These are phyloP conservation scores for Gentiana dahurica DNA, from an alignment of 257 asterid species.

Conservation along the genomic window DNA sequence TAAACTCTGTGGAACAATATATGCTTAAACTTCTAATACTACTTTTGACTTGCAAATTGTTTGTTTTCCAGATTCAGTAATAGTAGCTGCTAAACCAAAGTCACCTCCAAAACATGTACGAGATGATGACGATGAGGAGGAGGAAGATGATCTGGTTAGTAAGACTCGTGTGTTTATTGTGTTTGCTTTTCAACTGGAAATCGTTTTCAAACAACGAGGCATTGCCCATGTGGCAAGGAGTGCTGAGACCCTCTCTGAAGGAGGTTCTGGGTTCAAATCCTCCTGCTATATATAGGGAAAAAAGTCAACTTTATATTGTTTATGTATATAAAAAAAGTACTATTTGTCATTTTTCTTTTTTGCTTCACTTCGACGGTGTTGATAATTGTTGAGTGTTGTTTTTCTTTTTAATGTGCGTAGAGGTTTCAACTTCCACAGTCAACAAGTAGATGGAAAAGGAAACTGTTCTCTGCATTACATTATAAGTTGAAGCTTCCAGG, in stretches of 20 bases:
- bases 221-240: no score
- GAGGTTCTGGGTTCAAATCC: background rate
- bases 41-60: conserved; percentile 9
- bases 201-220: no score
- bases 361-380: background rate
- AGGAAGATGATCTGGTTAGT: conserved; percentile 76
- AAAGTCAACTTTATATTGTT: background rate
- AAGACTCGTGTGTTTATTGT: background rate
- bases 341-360: background rate
- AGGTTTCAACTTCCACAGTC: conserved; percentile 69
- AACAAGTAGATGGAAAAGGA: conserved; percentile 71
- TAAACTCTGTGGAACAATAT: background rate
- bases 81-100: conserved; percentile 77
- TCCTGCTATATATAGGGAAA: background rate
- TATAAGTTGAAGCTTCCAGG: conserved; percentile 78
- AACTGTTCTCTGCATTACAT: conserved; percentile 45
- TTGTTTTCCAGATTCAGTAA: conserved; percentile 46
- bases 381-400: conserved; percentile 11
- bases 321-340: background rate
- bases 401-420: conserved; percentile 23
- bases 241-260: no score
- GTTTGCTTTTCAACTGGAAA: background rate
- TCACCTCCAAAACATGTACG: conserved; percentile 60
- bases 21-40: background rate
- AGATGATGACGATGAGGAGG: conserved; percentile 52